Percentiles rank a stretch among this genome's conserved stretches.
These are phyloP conservation scores for Suillus subalutaceus DNA, from an alignment of 768 basidiomycete genomes.

Conservation along the genomic window DNA sequence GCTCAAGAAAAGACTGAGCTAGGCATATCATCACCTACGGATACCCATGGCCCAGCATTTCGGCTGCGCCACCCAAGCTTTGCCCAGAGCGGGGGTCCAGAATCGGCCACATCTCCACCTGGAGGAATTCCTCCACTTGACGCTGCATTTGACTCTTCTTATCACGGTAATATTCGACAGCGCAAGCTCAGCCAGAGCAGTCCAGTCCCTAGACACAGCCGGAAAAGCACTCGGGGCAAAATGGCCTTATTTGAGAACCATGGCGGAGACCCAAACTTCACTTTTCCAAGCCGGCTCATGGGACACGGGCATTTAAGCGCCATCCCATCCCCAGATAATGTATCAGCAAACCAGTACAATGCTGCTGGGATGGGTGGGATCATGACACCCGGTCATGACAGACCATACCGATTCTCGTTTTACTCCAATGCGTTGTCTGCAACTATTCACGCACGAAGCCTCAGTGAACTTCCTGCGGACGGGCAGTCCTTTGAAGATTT, in stretches of 20 bases:
- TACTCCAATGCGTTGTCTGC: conserved; percentile 92
- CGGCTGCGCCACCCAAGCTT: conserved; percentile 20
- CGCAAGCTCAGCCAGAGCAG: conserved; percentile 89
- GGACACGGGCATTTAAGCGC: conserved; percentile 35
- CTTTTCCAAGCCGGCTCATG: conserved; percentile 44
- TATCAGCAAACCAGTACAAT: conserved; percentile 24
- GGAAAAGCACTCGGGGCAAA: conserved; percentile 73
- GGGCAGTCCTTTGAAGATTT: conserved; percentile 92
- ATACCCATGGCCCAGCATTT: conserved; percentile 28
- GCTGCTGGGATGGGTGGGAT: conserved; percentile 32
- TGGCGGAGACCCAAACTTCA: conserved; percentile 49
- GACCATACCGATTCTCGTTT: conserved; percentile 97
- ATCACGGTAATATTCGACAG: conserved; percentile 53
- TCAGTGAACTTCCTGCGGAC: conserved; percentile 92
- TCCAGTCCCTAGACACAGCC: conserved; percentile 60
- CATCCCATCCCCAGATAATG: conserved; percentile 46
- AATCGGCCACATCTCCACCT: conserved; percentile 8
- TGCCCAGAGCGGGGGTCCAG: conserved; percentile 14
- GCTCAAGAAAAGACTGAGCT: conserved; percentile 64
- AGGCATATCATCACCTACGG: conserved; percentile 53
- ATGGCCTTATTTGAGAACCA: conserved; percentile 86
- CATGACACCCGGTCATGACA: conserved; percentile 65
- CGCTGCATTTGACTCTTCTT: conserved; percentile 18
- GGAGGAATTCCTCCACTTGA: conserved; percentile 15
- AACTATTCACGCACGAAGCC: conserved; percentile 92